Conservation (phyloP, 257 asterid species). For the Solanum clarkiae region DNA sequence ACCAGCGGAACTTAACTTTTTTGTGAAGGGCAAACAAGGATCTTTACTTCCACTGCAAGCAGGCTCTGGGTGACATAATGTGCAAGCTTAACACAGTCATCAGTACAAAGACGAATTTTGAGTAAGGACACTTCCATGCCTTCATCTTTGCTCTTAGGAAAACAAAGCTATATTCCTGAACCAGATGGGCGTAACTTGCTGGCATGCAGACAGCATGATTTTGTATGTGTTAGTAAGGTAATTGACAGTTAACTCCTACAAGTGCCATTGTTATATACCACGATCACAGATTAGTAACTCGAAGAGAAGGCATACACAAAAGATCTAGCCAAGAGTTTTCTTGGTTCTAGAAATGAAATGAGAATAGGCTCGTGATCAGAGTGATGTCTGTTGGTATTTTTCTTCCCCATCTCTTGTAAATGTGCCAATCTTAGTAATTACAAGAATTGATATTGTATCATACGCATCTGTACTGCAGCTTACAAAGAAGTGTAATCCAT, state of each 20-base stretch:
- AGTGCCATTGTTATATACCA: not conserved
- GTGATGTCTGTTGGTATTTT: not conserved
- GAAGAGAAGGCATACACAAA: not conserved
- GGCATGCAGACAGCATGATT: not conserved
- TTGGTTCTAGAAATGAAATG: not conserved
- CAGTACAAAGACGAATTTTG: not conserved
- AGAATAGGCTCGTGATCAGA: not conserved
- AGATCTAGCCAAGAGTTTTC: not conserved
- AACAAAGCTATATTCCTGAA: not conserved
- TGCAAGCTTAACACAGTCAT: not conserved
- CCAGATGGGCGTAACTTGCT: not conserved
- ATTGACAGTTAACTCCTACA: not conserved
- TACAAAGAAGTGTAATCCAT: not conserved
- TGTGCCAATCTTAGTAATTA: not conserved
- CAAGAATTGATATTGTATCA: not conserved
- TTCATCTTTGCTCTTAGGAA: not conserved
- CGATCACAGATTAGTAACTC: not conserved
- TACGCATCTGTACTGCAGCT: not conserved
- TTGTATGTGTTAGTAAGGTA: not conserved
- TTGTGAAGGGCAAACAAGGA: constrained; percentile 61
- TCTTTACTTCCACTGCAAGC: constrained; percentile 71
- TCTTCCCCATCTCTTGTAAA: not conserved
- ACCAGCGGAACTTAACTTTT: constrained; percentile 74
- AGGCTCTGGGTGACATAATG: constrained; percentile 20
- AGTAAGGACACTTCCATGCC: not conserved